These are phyloP conservation scores for Taphrina flavorubra DNA, from an alignment of 1,139 yeast genomes.

Conservation along the genomic window DNA sequence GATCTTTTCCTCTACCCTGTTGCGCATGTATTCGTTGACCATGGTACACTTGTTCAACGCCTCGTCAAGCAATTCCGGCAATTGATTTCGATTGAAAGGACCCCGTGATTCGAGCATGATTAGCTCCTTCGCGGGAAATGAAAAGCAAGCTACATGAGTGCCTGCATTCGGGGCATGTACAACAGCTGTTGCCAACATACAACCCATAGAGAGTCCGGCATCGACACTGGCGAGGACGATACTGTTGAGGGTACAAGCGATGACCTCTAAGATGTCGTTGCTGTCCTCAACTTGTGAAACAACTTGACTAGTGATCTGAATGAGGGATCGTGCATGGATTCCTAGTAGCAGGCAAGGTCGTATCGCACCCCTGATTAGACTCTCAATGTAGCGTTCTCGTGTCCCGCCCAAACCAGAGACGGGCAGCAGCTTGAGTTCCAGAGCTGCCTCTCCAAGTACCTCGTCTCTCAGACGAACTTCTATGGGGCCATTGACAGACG, in stretches of 20 bases:
- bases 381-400: conserved; percentile 77
- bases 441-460: conserved; percentile 73
- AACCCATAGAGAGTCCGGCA: conserved; percentile 72
- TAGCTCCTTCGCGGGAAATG: conserved; percentile 25
- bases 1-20: conserved; percentile 11
- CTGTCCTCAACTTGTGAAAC: conserved; percentile 62
- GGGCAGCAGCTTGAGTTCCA: conserved; percentile 84
- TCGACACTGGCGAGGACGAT: conserved; percentile 74
- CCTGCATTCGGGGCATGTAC: neutral
- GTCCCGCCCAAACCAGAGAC: conserved; percentile 73
- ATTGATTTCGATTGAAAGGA: conserved; percentile 4
- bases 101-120: conserved; percentile 33
- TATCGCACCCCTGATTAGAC: conserved; percentile 67
- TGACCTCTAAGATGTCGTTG: conserved; percentile 27
- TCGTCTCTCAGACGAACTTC: conserved; percentile 87
- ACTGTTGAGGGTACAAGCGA: conserved; percentile 75
- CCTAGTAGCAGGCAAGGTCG: conserved; percentile 68
- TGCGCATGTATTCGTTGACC: conserved; percentile 8
- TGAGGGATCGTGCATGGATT: conserved; percentile 78
- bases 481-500: conserved; percentile 80
- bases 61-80: neutral
- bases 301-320: conserved; percentile 86
- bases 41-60: conserved; percentile 1
- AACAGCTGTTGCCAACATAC: conserved; percentile 23
- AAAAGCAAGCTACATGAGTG: conserved; percentile 25